These are phyloP conservation scores for Arabidopsis arenosa DNA, from an alignment of 345 rosid species.

Conservation along the genomic window DNA sequence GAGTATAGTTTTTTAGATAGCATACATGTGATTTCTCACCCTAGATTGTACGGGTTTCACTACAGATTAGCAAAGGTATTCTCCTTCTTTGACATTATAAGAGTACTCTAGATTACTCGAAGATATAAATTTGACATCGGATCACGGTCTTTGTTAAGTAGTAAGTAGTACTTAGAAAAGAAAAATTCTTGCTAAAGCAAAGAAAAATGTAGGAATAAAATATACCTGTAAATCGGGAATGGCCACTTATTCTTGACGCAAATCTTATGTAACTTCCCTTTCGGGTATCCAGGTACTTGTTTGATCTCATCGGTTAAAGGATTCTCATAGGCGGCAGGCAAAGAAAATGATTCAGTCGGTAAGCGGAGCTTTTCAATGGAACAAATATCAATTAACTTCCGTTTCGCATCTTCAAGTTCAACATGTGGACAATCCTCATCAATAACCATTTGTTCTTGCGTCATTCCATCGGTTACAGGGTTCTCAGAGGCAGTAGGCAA, in stretches of 20 bases:
- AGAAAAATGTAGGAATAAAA: background rate
- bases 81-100: background rate
- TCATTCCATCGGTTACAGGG: conserved; percentile 24
- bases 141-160: background rate
- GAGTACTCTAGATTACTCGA: background rate
- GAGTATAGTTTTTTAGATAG: too few relatives aligned
- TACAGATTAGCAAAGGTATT: too few relatives aligned
- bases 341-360: conserved; percentile 49
- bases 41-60: too few relatives aligned
- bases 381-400: background rate
- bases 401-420: background rate
- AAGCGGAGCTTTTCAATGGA: background rate
- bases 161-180: background rate
- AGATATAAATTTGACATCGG: background rate
- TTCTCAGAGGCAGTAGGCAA: conserved; percentile 34
- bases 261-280: background rate
- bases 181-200: background rate
- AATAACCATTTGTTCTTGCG: background rate
- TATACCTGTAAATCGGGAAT: conserved; percentile 58
- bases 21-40: too few relatives aligned
- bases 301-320: conserved; percentile 43
- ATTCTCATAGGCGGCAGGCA: conserved; percentile 49
- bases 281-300: background rate
- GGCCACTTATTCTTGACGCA: conserved; percentile 55
- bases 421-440: background rate